Conservation (phyloP, 2,329 filamentous ascomycete species). For the Pezicula radicicola region DNA sequence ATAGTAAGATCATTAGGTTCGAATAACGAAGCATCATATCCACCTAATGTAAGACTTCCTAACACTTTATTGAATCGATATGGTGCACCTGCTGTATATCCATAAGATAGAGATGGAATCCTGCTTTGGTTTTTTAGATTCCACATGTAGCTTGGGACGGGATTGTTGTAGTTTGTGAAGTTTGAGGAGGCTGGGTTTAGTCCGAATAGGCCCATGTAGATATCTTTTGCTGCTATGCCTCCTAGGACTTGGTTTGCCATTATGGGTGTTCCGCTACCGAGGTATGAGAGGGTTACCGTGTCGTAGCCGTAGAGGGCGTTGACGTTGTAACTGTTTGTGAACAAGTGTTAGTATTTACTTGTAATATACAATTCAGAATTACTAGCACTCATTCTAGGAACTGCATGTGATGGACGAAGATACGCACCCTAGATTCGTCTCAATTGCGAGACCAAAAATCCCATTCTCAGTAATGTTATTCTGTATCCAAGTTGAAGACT, state of each 20-base stretch:
- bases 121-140: constrained; percentile 30
- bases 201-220: constrained; percentile 31
- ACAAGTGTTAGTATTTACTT: no score
- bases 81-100: constrained; percentile 37
- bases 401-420: no score
- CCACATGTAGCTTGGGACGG: constrained; percentile 31
- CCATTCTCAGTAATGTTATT: no score
- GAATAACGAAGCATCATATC: constrained; percentile 36
- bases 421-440: no score
- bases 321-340: constrained; percentile 18
- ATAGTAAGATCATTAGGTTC: constrained; percentile 31
- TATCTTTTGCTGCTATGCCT: constrained; percentile 14
- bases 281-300: constrained; percentile 10
- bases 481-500: background rate
- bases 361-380: no score
- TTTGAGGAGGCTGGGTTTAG: constrained; percentile 35
- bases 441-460: no score
- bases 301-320: constrained; percentile 18
- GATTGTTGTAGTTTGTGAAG: constrained; percentile 31
- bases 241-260: constrained; percentile 11
- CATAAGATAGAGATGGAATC: constrained; percentile 36
- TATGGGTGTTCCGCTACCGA: constrained; percentile 17
- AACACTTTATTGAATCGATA: constrained; percentile 31
- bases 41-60: constrained; percentile 35
- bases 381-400: no score